Evolutionary conservation across 805 yeast genomes (phyloP).

Genomic region (Ogataea thermomethanolica): DNA sequence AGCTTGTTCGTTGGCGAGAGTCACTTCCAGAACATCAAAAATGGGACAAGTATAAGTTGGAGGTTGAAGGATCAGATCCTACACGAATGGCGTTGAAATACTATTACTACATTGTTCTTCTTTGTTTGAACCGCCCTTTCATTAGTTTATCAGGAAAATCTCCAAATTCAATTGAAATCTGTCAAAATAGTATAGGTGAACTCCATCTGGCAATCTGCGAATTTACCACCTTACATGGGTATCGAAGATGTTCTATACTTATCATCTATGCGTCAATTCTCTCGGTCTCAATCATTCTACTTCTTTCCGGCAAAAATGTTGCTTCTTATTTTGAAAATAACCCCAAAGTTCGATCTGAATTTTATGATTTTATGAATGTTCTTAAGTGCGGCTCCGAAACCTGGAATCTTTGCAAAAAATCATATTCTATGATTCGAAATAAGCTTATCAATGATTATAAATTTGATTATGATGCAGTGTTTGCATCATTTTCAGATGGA

Average conservation of each 20-base stretch:
- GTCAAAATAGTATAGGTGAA: constrained; percentile 41
- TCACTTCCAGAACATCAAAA: constrained; percentile 45
- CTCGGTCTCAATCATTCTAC: constrained; percentile 14
- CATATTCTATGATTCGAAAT: constrained; percentile 38
- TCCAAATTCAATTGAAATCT: constrained; percentile 22
- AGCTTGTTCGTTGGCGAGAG: constrained; percentile 45
- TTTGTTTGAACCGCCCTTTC: constrained; percentile 62
- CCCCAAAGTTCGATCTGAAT: constrained; percentile 26
- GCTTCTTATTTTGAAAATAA: constrained; percentile 30
- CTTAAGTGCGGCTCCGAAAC: constrained; percentile 41
- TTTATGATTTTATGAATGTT: constrained; percentile 40
- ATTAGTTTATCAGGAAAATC: constrained; percentile 35
- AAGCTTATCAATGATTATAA: constrained; percentile 26
- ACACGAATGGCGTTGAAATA: constrained; percentile 48
- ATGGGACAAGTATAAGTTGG: constrained; percentile 45
- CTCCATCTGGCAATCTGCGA: constrained; percentile 37
- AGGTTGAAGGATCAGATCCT: constrained; percentile 47
- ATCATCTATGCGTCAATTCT: constrained; percentile 47
- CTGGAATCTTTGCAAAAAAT: constrained; percentile 47
- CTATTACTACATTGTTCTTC: constrained; percentile 53
- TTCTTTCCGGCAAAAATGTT: constrained; percentile 17
- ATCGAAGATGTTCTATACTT: constrained; percentile 41
- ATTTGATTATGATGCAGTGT: constrained; percentile 16
- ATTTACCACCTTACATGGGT: constrained; percentile 40
- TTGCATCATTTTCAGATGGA: neutral